A percentile compares a stretch with the other conserved stretches of the same genome.
Conservation (phyloP, 1,139 yeast species). For the Zygotorulaspora mrakii region DNA sequence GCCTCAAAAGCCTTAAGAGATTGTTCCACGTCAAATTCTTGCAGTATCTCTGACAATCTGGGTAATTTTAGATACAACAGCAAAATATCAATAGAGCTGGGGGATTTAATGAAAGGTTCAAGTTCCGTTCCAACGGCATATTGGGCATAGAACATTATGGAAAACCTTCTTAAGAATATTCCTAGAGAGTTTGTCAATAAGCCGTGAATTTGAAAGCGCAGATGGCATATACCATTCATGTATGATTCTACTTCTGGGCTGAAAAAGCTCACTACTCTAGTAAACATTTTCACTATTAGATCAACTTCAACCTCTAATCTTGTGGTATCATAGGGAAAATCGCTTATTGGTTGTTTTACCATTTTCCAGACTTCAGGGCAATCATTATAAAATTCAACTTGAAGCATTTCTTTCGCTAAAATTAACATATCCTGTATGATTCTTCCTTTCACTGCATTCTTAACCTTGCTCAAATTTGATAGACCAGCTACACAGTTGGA, state of each 20-base stretch:
- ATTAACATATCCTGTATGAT: conserved; percentile 21
- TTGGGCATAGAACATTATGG: conserved; percentile 16
- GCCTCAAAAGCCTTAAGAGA: conserved; percentile 6
- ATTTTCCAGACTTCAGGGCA: background rate
- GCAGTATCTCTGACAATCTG: conserved; percentile 35
- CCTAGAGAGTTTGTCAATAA: conserved; percentile 16
- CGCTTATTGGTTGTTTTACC: background rate
- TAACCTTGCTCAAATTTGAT: conserved; percentile 1
- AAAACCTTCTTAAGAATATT: conserved; percentile 23
- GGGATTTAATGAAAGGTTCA: conserved; percentile 1
- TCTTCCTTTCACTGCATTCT: conserved; percentile 17
- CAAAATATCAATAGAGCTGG: conserved; percentile 55
- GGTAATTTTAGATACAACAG: conserved; percentile 55
- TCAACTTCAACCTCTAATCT: conserved; percentile 2
- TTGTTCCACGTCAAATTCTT: conserved; percentile 13
- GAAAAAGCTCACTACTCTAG: conserved; percentile 1
- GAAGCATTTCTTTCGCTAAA: conserved; percentile 18
- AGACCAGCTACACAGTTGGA: background rate
- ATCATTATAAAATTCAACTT: conserved; percentile 4
- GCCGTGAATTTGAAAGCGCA: conserved; percentile 11
- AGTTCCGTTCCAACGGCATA: conserved; percentile 13
- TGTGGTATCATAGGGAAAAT: background rate
- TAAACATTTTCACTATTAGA: background rate
- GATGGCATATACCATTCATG: conserved; percentile 4
- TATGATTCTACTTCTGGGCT: conserved; percentile 1